These are phyloP conservation scores for Phycomyces nitens DNA, from an alignment of 192 early-diverging fungal genomes.

Conservation along the genomic window DNA sequence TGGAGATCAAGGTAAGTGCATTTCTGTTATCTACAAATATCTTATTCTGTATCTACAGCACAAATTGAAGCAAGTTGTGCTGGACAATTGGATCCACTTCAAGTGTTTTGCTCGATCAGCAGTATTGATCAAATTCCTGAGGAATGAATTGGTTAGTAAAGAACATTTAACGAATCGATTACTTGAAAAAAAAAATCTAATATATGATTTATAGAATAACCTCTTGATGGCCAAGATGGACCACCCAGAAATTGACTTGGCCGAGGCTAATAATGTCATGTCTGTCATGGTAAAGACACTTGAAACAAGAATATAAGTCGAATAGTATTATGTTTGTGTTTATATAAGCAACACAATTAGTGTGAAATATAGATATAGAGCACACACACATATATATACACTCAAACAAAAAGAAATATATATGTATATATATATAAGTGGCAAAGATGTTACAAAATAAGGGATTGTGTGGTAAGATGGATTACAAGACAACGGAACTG, in stretches of 20 bases:
- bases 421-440: no score
- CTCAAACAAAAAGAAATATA: no score
- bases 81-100: constrained; percentile 54
- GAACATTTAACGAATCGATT: no score
- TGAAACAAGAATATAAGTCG: neutral
- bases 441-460: no score
- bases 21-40: no score
- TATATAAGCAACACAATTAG: no score
- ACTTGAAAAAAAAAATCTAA: neutral
- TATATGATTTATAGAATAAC: constrained; percentile 18
- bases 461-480: no score
- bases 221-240: constrained; percentile 32
- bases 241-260: constrained; percentile 24
- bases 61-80: constrained; percentile 34
- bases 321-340: no score
- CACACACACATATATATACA: no score
- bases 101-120: constrained; percentile 51
- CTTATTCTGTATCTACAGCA: no score
- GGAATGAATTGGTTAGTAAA: constrained; percentile 47
- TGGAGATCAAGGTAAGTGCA: constrained; percentile 49
- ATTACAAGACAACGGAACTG: no score
- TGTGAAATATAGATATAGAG: no score
- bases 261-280: constrained; percentile 5
- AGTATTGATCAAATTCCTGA: constrained; percentile 47
- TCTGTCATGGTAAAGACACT: constrained; percentile 2